Evolutionary conservation across 768 basidiomycete species (phyloP), one percentile per base, ranked within the genome.

Genomic region (Nidularia pulvinata): DNA sequence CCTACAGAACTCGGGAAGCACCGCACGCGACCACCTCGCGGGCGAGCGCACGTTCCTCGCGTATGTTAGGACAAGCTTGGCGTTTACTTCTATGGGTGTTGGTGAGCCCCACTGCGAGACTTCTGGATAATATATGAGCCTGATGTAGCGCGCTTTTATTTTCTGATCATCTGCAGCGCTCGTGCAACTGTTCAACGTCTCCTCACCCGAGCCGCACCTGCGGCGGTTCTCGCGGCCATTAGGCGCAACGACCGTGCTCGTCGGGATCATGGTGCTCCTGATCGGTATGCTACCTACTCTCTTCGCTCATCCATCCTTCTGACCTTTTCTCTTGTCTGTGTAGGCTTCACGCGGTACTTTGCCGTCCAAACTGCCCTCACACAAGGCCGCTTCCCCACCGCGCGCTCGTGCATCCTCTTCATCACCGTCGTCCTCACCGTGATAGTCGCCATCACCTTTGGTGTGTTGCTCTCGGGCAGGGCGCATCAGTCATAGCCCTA

Each of bases 1-100:
- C 2, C 65, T 82, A 7, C 70, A 78, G 62, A 83, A 81, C 57
- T 66, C 71, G 30, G 78, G 78, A 10, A 74, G 69, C 51, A 78
- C 81, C 49, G 81, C 81, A 32, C 67, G 81, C 22, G 80, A 82
- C 60, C 81, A 83, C 54, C 70, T 83, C 4, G 77, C 81, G 2
- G 70, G 70, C 7, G 81, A 83, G 56, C 67, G 80, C 32, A 82
- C 79, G 5, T 82, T 78, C 56, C 66, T 82, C 3, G 79, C 81
- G 10, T 83, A 82, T 62, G 68, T 81, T 16, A 65, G 80, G 37
- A 82, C 81, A 25, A 80, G 79, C 52, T 61, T 80, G 9, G 68
- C 78, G 5, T 70, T 81, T 9, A 70, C 78, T 10, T 72, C 71
- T 3, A 71, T 70, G 0, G 81, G 80, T 7, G 76, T 83, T 47